phyloP scores from a whole-genome alignment of 345 rosid species.

The Eucalyptus viminalis region DNA sequence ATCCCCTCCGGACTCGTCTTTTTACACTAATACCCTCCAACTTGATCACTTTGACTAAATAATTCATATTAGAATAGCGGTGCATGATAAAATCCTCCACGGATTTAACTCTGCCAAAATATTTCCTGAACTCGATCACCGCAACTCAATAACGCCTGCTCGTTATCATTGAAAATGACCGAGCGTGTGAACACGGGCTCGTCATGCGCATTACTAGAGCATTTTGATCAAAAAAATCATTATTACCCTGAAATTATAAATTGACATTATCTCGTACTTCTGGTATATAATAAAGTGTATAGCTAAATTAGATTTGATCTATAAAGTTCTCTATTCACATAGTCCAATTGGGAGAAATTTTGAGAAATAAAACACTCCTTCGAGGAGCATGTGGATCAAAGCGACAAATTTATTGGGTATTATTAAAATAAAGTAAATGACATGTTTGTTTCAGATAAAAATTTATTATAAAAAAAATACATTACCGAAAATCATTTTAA shows the following conservation, averaged over 20 bases:
- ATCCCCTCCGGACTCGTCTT: neutral
- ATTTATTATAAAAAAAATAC: neutral
- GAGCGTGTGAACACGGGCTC: neutral
- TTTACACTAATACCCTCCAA: neutral
- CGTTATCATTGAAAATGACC: neutral
- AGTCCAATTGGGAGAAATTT: neutral
- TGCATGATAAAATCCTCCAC: neutral
- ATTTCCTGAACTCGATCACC: neutral
- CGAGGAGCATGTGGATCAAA: neutral
- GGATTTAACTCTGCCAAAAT: neutral
- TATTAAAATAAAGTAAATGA: neutral
- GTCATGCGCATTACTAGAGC: neutral
- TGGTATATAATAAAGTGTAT: too few species aligned
- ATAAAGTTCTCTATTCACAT: neutral
- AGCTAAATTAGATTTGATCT: neutral
- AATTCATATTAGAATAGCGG: neutral
- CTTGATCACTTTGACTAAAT: neutral
- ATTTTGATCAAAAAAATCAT: too few species aligned
- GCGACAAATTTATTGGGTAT: too few species aligned
- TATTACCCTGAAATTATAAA: too few species aligned
- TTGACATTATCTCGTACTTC: neutral
- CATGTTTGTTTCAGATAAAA: too few species aligned
- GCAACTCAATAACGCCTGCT: neutral
- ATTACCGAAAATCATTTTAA: too few species aligned
- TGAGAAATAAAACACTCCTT: neutral